phyloP scores from a whole-genome alignment of 192 early-diverging fungal genomes.

The Entomortierella parvispora region DNA sequence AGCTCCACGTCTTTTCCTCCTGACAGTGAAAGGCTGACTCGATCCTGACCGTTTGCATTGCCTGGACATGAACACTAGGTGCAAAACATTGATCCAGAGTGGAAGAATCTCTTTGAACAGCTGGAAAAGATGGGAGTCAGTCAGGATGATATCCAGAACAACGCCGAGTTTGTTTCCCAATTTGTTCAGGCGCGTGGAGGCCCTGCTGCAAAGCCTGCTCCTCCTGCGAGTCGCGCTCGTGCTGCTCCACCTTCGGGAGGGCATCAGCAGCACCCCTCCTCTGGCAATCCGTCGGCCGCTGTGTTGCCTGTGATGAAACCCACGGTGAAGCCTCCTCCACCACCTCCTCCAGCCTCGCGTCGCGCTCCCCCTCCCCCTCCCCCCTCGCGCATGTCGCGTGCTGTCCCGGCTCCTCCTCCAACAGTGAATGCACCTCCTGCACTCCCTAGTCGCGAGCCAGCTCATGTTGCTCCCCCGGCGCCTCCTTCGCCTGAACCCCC shows the following conservation, averaged over 20 bases:
- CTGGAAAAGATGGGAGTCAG: slow-evolving; percentile 74
- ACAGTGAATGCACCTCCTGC: slow-evolving; percentile 19
- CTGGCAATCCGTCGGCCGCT: slow-evolving; percentile 29
- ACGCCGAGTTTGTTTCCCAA: slow-evolving; percentile 73
- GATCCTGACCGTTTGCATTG: not conserved
- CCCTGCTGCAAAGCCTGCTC: slow-evolving; percentile 22
- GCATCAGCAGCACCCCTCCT: slow-evolving; percentile 34
- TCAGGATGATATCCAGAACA: slow-evolving; percentile 71
- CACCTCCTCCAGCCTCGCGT: slow-evolving; percentile 49
- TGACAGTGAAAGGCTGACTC: too few relatives aligned
- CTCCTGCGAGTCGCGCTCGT: slow-evolving; percentile 34
- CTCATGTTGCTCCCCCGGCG: slow-evolving; percentile 23
- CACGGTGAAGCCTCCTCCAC: slow-evolving; percentile 46
- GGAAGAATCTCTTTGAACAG: slow-evolving; percentile 75
- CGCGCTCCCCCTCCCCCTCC: slow-evolving; percentile 52
- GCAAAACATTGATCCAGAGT: slow-evolving; percentile 76
- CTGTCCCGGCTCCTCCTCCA: slow-evolving; percentile 29
- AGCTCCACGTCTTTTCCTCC: too few relatives aligned
- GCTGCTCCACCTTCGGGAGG: slow-evolving; percentile 38
- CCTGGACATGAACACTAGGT: slow-evolving; percentile 36
- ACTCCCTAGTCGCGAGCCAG: slow-evolving; percentile 49
- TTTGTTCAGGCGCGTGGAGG: slow-evolving; percentile 76
- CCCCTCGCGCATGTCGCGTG: slow-evolving; percentile 37
- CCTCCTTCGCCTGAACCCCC: slow-evolving; percentile 40
- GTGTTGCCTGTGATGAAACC: slow-evolving; percentile 42